A percentile compares a stretch with the other conserved stretches of the same genome.
These are phyloP conservation scores for Petunia secreta DNA, from an alignment of 257 asterid species.

Conservation along the genomic window DNA sequence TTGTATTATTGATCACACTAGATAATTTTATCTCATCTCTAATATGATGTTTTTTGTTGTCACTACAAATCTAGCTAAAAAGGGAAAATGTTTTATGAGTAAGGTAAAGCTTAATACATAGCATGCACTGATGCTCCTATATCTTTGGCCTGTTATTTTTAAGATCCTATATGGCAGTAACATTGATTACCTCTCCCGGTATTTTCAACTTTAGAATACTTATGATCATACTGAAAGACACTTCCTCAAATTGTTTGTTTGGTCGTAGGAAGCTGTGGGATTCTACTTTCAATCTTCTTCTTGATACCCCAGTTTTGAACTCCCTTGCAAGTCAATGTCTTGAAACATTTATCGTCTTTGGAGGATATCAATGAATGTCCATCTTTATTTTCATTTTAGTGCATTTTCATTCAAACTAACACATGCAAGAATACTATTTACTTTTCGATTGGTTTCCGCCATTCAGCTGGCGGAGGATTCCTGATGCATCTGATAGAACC, in stretches of 20 bases:
- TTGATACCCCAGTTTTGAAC: not conserved
- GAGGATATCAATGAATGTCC: not conserved
- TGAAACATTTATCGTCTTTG: not conserved
- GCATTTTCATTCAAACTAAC: conserved; percentile 17
- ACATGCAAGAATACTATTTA: not conserved
- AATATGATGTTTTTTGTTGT: conserved; percentile 4
- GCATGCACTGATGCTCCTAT: not conserved
- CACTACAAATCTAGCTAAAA: not conserved
- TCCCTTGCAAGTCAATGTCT: conserved; percentile 11
- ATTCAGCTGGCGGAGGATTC: not conserved
- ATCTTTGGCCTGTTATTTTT: conserved; percentile 5
- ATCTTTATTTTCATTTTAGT: conserved; percentile 19
- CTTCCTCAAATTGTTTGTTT: not conserved
- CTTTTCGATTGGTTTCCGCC: not conserved
- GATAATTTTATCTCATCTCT: not conserved
- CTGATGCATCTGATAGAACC: not conserved
- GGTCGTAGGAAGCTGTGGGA: conserved; percentile 14
- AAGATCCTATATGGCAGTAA: not conserved
- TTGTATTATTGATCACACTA: not conserved
- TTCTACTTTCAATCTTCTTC: conserved; percentile 16
- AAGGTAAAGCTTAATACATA: not conserved
- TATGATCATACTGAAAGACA: not conserved
- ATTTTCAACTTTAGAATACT: not conserved
- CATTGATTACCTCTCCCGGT: not conserved
- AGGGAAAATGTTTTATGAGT: not conserved